These are phyloP conservation scores for Entomortierella beljakovae DNA, from an alignment of 192 early-diverging fungal species.

Conservation along the genomic window DNA sequence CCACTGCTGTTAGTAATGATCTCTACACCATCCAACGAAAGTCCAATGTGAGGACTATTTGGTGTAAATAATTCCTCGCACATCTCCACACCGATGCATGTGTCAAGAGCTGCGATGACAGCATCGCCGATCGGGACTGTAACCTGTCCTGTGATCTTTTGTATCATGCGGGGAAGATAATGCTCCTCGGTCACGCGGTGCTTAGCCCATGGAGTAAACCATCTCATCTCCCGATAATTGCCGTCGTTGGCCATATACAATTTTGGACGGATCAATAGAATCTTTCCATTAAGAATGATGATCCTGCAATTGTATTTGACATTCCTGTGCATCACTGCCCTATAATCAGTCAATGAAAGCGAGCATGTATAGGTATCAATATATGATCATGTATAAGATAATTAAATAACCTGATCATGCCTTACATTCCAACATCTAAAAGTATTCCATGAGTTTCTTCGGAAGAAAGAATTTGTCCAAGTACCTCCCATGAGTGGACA, in stretches of 20 bases:
- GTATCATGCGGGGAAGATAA: slow-evolving; percentile 84
- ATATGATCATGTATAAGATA: too few relatives aligned
- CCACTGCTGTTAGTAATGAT: slow-evolving; percentile 97
- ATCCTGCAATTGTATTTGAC: slow-evolving; percentile 98
- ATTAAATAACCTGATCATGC: neutral
- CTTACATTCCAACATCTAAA: slow-evolving; percentile 95
- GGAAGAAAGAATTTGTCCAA: slow-evolving; percentile 77
- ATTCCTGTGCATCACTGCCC: slow-evolving; percentile 92
- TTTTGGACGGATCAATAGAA: slow-evolving; percentile 98
- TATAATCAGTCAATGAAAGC: slow-evolving; percentile 15
- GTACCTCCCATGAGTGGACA: slow-evolving; percentile 94
- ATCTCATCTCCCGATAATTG: slow-evolving; percentile 96
- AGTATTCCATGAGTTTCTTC: slow-evolving; percentile 82
- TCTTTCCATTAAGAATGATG: slow-evolving; percentile 80
- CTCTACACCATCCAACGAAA: slow-evolving; percentile 96
- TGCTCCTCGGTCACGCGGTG: slow-evolving; percentile 75
- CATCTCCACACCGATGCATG: slow-evolving; percentile 92
- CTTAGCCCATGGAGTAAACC: slow-evolving; percentile 92
- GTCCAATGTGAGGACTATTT: slow-evolving; percentile 90
- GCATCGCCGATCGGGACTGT: slow-evolving; percentile 92
- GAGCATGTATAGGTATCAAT: too few relatives aligned
- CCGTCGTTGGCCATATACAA: slow-evolving; percentile 96
- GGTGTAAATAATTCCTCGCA: slow-evolving; percentile 99
- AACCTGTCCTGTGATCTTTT: slow-evolving; percentile 82
- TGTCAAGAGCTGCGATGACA: slow-evolving; percentile 85